Evolutionary conservation across 345 rosid species (phyloP).

Genomic region (Eucalyptus camaldulensis): DNA sequence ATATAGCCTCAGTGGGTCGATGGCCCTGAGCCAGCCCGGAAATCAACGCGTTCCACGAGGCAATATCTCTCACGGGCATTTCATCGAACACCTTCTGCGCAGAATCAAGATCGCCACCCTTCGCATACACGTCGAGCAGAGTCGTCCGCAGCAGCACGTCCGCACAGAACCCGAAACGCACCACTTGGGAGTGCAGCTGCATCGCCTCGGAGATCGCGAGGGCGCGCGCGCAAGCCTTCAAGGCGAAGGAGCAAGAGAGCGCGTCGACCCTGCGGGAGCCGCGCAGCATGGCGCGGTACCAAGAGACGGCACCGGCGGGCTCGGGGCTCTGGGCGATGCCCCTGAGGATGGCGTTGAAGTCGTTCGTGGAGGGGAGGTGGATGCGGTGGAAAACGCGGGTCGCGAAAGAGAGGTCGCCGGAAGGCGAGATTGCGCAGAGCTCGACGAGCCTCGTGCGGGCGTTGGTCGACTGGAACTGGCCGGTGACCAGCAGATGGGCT

Average conservation of each 20-base stretch:
- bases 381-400: constrained; percentile 28
- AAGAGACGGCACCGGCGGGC: constrained; percentile 40
- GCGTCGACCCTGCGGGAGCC: constrained; percentile 47
- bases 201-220: constrained; percentile 25
- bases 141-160: constrained; percentile 76
- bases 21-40: constrained; percentile 60
- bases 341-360: constrained; percentile 81
- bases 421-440: constrained; percentile 46
- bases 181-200: constrained; percentile 50
- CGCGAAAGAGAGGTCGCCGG: constrained; percentile 49
- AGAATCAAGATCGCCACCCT: constrained; percentile 31
- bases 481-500: constrained; percentile 45
- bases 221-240: constrained; percentile 73
- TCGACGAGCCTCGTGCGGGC: constrained; percentile 73
- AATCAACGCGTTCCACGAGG: constrained; percentile 83
- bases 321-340: constrained; percentile 42
- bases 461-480: constrained; percentile 28
- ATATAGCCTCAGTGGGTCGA: constrained; percentile 49
- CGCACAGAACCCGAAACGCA: constrained; percentile 40
- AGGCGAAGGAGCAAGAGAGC: constrained; percentile 66
- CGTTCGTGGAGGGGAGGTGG: constrained; percentile 55
- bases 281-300: constrained; percentile 42
- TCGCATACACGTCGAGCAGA: constrained; percentile 57
- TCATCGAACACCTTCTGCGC: constrained; percentile 66
- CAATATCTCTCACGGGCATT: constrained; percentile 58